A percentile compares a stretch with the other conserved stretches of the same genome.
Conservation (phyloP, 1,284 basidiomycete species). For the Trametes polyzona region DNA sequence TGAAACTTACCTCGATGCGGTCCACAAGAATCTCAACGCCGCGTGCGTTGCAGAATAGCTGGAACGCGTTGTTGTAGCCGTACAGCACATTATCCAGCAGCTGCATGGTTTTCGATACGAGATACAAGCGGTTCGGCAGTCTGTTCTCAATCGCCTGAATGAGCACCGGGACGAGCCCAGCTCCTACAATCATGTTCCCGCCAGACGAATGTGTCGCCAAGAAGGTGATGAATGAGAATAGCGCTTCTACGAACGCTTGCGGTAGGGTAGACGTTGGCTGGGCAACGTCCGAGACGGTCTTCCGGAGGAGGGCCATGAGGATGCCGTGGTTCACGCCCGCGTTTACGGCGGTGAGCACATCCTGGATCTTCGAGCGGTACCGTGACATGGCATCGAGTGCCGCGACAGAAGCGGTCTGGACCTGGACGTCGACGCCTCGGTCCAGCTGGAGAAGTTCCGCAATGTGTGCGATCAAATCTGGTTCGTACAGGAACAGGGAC, state of each 20-base stretch:
- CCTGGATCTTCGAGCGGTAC: constrained; percentile 82
- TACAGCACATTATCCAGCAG: constrained; percentile 94
- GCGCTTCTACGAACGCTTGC: constrained; percentile 83
- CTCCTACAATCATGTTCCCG: constrained; percentile 94
- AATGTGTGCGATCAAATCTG: constrained; percentile 85
- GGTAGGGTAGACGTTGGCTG: constrained; percentile 69
- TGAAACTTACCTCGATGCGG: constrained; percentile 74
- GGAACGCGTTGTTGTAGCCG: constrained; percentile 86
- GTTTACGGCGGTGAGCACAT: constrained; percentile 90
- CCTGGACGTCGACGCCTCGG: constrained; percentile 62
- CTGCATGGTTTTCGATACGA: constrained; percentile 88
- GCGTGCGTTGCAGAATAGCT: constrained; percentile 82
- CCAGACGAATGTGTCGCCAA: constrained; percentile 85
- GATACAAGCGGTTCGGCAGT: constrained; percentile 65
- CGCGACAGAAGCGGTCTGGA: constrained; percentile 85
- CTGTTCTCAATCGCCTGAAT: constrained; percentile 87
- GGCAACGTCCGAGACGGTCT: constrained; percentile 74
- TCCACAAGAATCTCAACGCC: constrained; percentile 89
- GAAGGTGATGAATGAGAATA: constrained; percentile 88
- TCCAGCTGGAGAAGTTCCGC: constrained; percentile 90
- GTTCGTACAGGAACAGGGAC: constrained; percentile 92
- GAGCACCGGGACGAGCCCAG: constrained; percentile 90
- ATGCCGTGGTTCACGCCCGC: constrained; percentile 97
- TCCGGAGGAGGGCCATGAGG: constrained; percentile 85
- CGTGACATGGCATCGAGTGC: constrained; percentile 90